Conservation (phyloP, 345 rosid genomes). For the Acer negundo region DNA sequence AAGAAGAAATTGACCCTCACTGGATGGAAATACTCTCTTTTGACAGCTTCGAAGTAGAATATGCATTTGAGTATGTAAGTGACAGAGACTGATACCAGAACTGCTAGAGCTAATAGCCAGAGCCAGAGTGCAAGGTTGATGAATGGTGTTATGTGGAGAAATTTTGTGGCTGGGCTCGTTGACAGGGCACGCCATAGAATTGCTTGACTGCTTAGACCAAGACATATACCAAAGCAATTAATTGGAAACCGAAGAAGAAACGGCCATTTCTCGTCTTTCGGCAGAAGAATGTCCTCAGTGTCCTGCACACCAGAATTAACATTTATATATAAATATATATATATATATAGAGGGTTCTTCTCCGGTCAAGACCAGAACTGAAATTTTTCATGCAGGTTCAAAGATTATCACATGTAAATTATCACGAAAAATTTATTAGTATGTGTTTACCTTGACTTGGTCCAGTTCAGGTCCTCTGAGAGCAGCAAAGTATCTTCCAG, state of each 20-base stretch:
- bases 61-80: conserved; percentile 84
- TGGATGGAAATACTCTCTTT: conserved; percentile 88
- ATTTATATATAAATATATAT: too few relatives aligned
- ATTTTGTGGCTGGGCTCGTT: conserved; percentile 66
- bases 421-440: too few relatives aligned
- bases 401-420: neutral
- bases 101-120: conserved; percentile 68
- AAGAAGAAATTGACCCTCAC: conserved; percentile 90
- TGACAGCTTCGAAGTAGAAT: conserved; percentile 91
- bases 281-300: conserved; percentile 78
- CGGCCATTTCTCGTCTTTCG: conserved; percentile 89
- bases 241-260: conserved; percentile 93
- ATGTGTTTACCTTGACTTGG: conserved; percentile 75
- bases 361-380: too few relatives aligned
- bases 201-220: conserved; percentile 90
- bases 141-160: conserved; percentile 67
- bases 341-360: too few relatives aligned
- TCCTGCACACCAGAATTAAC: conserved; percentile 48
- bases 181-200: conserved; percentile 81
- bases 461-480: conserved; percentile 95
- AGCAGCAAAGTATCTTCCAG: conserved; percentile 96
- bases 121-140: conserved; percentile 80
- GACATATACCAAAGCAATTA: conserved; percentile 86
- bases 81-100: conserved; percentile 54
- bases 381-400: too few relatives aligned